Evolutionary conservation across 2,329 filamentous ascomycete species (phyloP).

Genomic region (Botrytis tulipae): DNA sequence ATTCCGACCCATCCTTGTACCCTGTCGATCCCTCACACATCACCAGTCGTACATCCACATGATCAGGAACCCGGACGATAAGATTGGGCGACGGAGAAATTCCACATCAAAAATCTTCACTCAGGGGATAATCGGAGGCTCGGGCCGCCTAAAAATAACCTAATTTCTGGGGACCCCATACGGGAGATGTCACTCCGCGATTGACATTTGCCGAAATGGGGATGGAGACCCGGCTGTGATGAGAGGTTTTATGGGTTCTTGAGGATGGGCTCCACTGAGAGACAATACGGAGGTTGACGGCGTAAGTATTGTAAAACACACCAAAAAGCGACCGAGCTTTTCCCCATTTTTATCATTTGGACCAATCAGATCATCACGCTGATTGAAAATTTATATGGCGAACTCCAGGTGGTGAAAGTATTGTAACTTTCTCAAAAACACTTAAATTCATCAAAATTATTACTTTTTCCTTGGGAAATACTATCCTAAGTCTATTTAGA

Average conservation of each 20-base stretch:
- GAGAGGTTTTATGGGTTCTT: neutral
- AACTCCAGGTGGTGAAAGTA: too few relatives aligned
- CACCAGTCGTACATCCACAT: neutral
- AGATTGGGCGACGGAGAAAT: neutral
- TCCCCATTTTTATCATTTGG: too few relatives aligned
- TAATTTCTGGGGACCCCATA: neutral
- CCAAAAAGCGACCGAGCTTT: too few relatives aligned
- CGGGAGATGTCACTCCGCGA: neutral
- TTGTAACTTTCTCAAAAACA: too few relatives aligned
- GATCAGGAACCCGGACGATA: neutral
- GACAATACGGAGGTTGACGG: too few relatives aligned
- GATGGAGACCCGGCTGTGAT: neutral
- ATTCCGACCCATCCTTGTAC: neutral
- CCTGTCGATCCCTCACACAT: too few relatives aligned
- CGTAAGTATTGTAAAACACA: too few relatives aligned
- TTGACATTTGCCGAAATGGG: neutral
- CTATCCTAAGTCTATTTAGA: too few relatives aligned
- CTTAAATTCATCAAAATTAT: too few relatives aligned
- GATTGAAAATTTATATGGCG: too few relatives aligned
- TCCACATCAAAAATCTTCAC: neutral
- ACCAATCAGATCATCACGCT: too few relatives aligned
- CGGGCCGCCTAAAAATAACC: slow-evolving; percentile 1
- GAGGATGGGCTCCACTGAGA: neutral
- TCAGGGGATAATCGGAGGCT: slow-evolving; percentile 12
- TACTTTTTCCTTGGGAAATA: too few relatives aligned